These are phyloP conservation scores for Plasmodiophora brassicae DNA, from an alignment of 208 protist species.

Conservation along the genomic window DNA sequence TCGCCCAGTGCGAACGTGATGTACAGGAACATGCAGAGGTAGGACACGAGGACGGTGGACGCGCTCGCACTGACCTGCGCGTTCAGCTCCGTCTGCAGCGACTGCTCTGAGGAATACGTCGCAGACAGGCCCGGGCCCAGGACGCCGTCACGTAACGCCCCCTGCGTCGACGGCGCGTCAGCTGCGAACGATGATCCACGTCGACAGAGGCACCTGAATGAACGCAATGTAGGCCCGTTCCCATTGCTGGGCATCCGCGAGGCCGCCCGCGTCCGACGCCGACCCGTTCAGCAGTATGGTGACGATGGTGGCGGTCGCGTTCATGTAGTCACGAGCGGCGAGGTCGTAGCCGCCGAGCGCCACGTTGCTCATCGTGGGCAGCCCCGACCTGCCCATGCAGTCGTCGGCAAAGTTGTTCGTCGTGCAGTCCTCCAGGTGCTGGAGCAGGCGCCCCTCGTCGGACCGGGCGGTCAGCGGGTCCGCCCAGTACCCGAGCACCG, in stretches of 20 bases:
- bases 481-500: not conserved
- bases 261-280: too few species aligned
- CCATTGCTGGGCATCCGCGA: too few species aligned
- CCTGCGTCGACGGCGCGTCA: too few species aligned
- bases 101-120: not conserved
- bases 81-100: slow-evolving; percentile 14
- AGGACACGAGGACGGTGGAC: not conserved
- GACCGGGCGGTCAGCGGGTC: not conserved
- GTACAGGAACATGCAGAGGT: not conserved
- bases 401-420: not conserved
- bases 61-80: not conserved
- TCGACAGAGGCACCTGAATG: too few species aligned
- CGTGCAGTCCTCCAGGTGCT: not conserved
- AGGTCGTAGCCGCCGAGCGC: not conserved
- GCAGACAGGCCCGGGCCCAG: not conserved
- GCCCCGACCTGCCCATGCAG: not conserved
- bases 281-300: not conserved
- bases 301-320: not conserved
- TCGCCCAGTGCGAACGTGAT: slow-evolving; percentile 30
- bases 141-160: too few species aligned
- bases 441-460: not conserved
- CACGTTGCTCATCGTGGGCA: not conserved
- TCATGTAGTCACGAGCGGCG: not conserved
- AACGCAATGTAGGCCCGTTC: too few species aligned
- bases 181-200: too few species aligned